Evolutionary conservation across 1,284 basidiomycete species (phyloP), one percentile per base, ranked within the genome.

Genomic region (Schizophyllum commune): DNA sequence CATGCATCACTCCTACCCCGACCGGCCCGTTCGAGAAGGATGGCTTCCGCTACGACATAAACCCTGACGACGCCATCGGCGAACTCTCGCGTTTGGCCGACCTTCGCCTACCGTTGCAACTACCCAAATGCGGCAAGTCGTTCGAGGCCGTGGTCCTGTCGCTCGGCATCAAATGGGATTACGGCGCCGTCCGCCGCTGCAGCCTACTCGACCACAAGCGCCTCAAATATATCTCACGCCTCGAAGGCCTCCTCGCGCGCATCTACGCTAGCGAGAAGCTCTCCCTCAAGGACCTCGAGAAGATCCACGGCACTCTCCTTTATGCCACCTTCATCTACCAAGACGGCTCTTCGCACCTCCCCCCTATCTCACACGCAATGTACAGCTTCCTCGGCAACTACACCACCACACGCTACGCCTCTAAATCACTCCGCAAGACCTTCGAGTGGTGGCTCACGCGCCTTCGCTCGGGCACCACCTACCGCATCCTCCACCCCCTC

Each of bases 381-480:
- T n/a, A 58, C 1, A 17, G 32, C 0, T 66, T 60, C 57, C 13
- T 32, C 34, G 33, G 39, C 27, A 55, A 57, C 32, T 13, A 54
- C 1, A 58, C 53, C 2, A 1, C 20, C 0, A 32, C 32, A 0
- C 62, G 64, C 0, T 65, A 60, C 47, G 58, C 63, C 0, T 61
- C 65, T 1, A 59, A 55, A 2, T 63, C 65, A 0, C 52, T 68
- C 1, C 39, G 55, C 2, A 53, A 60, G 0, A 66, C 68, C 17
- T 27, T 73, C 1, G 15, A 55, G 0, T 73, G 72, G 71, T 74
- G 72, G 72, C n/a, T 32, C 1, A 17, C 53, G 0, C 55, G 20
- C 1, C 64, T 73, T 1, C 11, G n/a, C 0, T 4, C 33, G 1
- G 57, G 59, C 2, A n/a, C 2, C 1, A 5, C 34, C 1, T 58